Evolutionary conservation across 1,284 basidiomycete species (phyloP), one percentile per base, ranked within the genome.

Genomic region (Rhodotorula sp.): DNA sequence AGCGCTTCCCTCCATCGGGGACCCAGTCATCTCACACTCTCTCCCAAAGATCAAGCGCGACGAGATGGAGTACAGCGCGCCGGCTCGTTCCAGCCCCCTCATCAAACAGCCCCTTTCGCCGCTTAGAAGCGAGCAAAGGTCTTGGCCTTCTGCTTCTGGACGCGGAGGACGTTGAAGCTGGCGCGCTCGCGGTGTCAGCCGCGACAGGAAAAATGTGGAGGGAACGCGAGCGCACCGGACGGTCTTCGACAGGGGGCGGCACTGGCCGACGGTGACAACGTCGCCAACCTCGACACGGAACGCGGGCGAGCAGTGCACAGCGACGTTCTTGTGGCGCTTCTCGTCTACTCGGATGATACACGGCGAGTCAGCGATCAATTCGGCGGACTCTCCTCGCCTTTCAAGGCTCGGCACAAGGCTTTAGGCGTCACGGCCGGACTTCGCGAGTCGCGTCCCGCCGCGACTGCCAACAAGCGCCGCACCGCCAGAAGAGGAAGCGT

Each of bases 191-290:
- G 32, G 25, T 8, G 39, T 32, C 8, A 6, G 57, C 1, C 3
- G 13, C 9, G 44, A 17, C 36, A 8, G 50, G 48, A 27, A 27
- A 15, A 6, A 29, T 5, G n/a, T 8, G 29, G 29, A 53, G n/a
- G 29, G 51, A 29, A 32, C 1, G 29, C n/a, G 27, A 34, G 15
- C 67, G 51, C 39, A 98, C 69, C 96, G 92, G 79, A 99, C 95
- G 64, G 96, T 98, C 87, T 99, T 99, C 78, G 96, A 99, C 81
- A 99, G 85, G 80, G 97, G 97, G 82, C 97, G 91, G 88, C 97
- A 99, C 89, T 99, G 97, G 70, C 95, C 96, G 79, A 98, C 94
- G 80, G 95, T 98, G 79, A 99, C 96, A 76, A 86, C 86, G 83
- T 99, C 97, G 70, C 96, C 96, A 46, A 82, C 80, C 72, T 82